Base-by-base conservation (phyloP, 1,284 basidiomycete species). In the Irpex rosettiformis region DNA sequence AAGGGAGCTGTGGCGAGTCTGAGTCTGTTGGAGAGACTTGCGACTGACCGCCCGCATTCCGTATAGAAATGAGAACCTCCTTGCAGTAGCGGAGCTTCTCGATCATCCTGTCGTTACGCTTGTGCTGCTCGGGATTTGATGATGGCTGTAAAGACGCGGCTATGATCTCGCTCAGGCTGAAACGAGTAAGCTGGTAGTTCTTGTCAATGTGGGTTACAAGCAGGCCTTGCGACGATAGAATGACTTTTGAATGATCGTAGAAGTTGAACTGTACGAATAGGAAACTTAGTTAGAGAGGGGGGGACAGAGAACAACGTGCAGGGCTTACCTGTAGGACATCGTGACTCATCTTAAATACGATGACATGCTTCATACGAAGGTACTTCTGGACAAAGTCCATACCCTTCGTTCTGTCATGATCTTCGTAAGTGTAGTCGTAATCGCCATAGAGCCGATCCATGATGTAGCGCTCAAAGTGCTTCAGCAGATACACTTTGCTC, bases 381-480 rank as follows among this genome's bases (percentile, higher is more conserved):
- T 97, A 98, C 75, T 94, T 94, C 74, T 94, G 91, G 45, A 98
- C 90, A 76, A 96, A 98, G 64, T 91, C 88, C 91, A 98, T 94
- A 18, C 94, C 94, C 63, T 83, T 85, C 42, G 80, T 83, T 37
- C 87, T 75, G 3, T 80, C 77, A 28, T 73, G 58, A 68, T 97
- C 94, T 63, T 86, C 80, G 67, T 81, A 96, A 11, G 88, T 89
- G 72, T 91, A 96, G 2, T 85, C 81, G 64, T 92, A 89, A 56
- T 93, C 86, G 56, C 89, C 87, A 64, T 89, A 90, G 22, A 98
- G 77, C 54, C 88, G 82, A 59, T 91, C 88, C 82, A 94, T 89
- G 80, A 97, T 96, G 73, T 96, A 98, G 59, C 83, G 79, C 70
- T 96, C 92, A 68, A 97, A 97, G 69, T 96, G 93, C 67, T 93